Percentiles rank a stretch among this genome's conserved stretches.
Conservation (phyloP, 306 rosid species). For the Cucumis sativus region DNA sequence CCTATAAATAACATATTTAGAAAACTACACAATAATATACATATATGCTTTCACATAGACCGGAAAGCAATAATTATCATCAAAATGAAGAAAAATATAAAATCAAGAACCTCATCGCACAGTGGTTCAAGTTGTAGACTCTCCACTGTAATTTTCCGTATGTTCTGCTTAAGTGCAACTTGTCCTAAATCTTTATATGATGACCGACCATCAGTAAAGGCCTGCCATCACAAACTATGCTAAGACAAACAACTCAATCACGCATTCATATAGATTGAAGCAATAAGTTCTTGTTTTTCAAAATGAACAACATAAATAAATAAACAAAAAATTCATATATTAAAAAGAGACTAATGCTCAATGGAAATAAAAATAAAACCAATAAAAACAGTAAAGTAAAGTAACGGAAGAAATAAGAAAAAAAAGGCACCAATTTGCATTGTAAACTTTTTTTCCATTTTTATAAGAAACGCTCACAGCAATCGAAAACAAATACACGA, state of each 20-base stretch:
- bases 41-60: background rate
- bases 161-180: constrained; percentile 18
- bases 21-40: background rate
- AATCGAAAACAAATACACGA: background rate
- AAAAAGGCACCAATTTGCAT: background rate
- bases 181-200: constrained; percentile 3
- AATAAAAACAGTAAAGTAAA: background rate
- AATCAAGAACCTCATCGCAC: constrained; percentile 46
- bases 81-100: background rate
- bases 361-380: too few relatives aligned
- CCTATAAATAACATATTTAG: background rate
- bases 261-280: background rate
- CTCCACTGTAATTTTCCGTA: constrained; percentile 47
- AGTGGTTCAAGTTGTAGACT: constrained; percentile 69
- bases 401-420: too few relatives aligned
- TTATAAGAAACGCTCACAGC: background rate
- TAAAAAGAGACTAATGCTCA: too few relatives aligned
- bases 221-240: constrained; percentile 31
- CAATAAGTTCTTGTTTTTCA: background rate
- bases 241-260: constrained; percentile 1
- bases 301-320: too few relatives aligned
- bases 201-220: constrained; percentile 35
- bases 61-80: background rate
- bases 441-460: background rate
- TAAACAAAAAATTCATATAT: too few relatives aligned